Evolutionary conservation across 1,284 basidiomycete genomes (phyloP), one percentile per base, ranked within the genome.

Genomic region (Cutaneotrichosporon dermatis): DNA sequence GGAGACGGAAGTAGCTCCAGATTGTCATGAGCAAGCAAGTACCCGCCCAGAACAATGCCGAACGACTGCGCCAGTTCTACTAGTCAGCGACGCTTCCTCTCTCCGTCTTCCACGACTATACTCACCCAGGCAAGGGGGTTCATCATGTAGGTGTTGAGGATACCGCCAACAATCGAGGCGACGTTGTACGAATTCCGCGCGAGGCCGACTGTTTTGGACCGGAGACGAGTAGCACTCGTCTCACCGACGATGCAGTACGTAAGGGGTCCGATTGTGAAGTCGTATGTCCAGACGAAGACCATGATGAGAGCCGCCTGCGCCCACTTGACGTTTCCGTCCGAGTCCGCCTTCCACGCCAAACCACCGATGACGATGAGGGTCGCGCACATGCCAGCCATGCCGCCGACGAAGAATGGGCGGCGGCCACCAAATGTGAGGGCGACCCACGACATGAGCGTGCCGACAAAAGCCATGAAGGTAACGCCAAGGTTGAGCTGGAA

Each of bases 201-300:
- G 10, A 82, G 73, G 4, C 78, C 81, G 66, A 82, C 77, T 4
- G 81, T 78, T 69, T 82, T 82, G 53, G 76, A 72, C 49, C 80
- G 71, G 4, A 80, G 71, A 36, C 79, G 76, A 9, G 77, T 79
- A 13, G 78, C 77, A 0, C 71, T 66, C 15, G 75, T 72, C 61
- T 80, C 79, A 9, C 76, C 76, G 43, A 80, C 76, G 42, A 80
- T 63, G 52, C 68, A 66, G 54, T 60, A 54, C 10, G 53, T 36
- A 35, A 54, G 43, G 15, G 53, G 53, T 5, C 72, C 72, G 56
- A 68, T 58, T 12, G 72, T 69, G 37, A 67, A 51, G 60, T 71
- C 69, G 57, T 58, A 69, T 7, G 60, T 45, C 33, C 66, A 64
- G 35, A 66, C 62, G 53, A 66, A 59, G 65, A 55, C 13, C 58